Conservation (phyloP, 1,284 basidiomycete genomes). For the Peniophora sp. region DNA sequence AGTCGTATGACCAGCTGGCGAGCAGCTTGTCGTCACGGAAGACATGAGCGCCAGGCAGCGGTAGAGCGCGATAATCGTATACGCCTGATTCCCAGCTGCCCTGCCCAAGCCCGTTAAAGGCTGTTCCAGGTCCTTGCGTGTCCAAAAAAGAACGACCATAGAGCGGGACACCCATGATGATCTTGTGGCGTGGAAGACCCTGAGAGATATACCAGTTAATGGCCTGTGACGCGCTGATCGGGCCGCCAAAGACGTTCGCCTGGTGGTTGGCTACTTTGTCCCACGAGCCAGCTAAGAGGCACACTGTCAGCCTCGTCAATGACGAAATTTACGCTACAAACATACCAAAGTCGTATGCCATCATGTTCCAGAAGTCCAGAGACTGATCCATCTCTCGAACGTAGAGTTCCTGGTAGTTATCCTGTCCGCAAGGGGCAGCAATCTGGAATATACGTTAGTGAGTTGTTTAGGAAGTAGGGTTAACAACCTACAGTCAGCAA, state of each 20-base stretch:
- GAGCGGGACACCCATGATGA: conserved; percentile 85
- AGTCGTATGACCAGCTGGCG: conserved; percentile 74
- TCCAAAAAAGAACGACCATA: conserved; percentile 90
- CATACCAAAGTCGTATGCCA: conserved; percentile 83
- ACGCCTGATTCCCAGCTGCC: conserved; percentile 76
- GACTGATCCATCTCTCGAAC: conserved; percentile 80
- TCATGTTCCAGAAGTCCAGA: conserved; percentile 96
- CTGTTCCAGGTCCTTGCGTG: conserved; percentile 73
- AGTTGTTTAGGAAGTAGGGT: not conserved
- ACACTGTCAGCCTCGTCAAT: conserved; percentile 6
- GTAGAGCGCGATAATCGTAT: conserved; percentile 76
- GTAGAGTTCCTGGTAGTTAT: conserved; percentile 75
- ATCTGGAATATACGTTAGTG: conserved; percentile 40
- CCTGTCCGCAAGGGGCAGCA: conserved; percentile 88
- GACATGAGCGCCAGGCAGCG: conserved; percentile 58
- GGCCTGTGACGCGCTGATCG: conserved; percentile 59
- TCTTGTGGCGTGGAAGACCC: conserved; percentile 74
- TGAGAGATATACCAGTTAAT: conserved; percentile 65
- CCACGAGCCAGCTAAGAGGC: conserved; percentile 73
- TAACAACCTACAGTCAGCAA: conserved; percentile 57
- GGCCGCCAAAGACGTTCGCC: conserved; percentile 73
- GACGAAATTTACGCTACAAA: conserved; percentile 6
- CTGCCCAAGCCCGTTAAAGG: conserved; percentile 71
- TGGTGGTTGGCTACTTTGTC: conserved; percentile 78
- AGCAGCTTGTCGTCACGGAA: conserved; percentile 47